Conservation (phyloP, 2,329 filamentous ascomycete genomes). For the Coniochaeta sp. region DNA sequence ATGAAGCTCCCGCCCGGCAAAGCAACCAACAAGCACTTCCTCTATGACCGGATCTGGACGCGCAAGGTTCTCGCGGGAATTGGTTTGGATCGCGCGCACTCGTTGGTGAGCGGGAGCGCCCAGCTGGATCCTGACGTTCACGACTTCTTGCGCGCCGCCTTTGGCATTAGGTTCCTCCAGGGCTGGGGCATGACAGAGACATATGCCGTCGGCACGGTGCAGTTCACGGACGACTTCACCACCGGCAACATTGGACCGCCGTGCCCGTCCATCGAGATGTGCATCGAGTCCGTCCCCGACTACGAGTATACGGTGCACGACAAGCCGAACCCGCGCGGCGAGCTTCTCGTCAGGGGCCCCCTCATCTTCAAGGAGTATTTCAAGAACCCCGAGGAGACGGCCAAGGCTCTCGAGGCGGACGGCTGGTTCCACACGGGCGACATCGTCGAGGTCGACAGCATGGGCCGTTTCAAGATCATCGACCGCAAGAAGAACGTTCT, state of each 20-base stretch:
- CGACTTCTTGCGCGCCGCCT: constrained; percentile 77
- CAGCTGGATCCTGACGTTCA: constrained; percentile 86
- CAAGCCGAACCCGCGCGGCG: constrained; percentile 82
- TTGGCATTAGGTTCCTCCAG: constrained; percentile 72
- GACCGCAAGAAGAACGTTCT: constrained; percentile 99
- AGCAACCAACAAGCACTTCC: constrained; percentile 69
- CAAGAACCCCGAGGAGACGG: constrained; percentile 82
- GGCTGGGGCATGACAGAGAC: constrained; percentile 94
- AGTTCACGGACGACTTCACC: constrained; percentile 63
- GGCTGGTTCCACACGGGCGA: constrained; percentile 98
- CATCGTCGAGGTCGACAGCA: constrained; percentile 75
- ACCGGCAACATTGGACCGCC: constrained; percentile 77
- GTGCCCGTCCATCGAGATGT: constrained; percentile 61
- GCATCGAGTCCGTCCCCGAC: constrained; percentile 80
- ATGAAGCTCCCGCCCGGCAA: constrained; percentile 65
- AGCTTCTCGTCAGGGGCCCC: constrained; percentile 78
- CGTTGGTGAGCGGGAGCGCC: constrained; percentile 82
- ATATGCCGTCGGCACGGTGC: constrained; percentile 69
- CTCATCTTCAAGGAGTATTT: constrained; percentile 80
- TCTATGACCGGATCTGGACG: constrained; percentile 85
- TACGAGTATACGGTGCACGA: constrained; percentile 89
- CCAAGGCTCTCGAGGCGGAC: constrained; percentile 72
- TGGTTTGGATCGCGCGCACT: constrained; percentile 65
- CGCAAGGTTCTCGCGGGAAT: constrained; percentile 79
- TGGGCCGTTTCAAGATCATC: constrained; percentile 86